These are phyloP conservation scores for Paramecium caudatum DNA, from an alignment of 73 alveolate species.

Conservation along the genomic window DNA sequence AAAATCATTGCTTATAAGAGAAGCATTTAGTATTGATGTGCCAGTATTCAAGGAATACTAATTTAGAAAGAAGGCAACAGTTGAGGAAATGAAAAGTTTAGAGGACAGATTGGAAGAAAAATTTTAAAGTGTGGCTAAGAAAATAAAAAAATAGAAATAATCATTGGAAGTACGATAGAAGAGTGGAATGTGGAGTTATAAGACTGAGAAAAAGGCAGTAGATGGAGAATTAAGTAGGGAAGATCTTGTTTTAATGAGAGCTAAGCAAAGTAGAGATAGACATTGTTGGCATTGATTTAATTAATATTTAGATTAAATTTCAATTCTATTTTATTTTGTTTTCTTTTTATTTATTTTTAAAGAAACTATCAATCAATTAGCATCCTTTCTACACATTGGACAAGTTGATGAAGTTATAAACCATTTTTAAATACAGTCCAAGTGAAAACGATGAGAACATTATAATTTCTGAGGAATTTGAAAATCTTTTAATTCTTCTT, in stretches of 20 bases:
- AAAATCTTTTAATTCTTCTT: no score
- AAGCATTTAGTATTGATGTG: constrained; percentile 65
- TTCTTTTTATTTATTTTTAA: no score
- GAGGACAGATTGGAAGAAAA: constrained; percentile 74
- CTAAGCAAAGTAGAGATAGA: constrained; percentile 72
- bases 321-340: no score
- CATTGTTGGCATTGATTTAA: constrained; percentile 77
- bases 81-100: constrained; percentile 66
- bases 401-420: no score
- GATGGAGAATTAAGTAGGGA: constrained; percentile 72
- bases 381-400: no score
- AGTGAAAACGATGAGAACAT: no score
- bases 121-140: constrained; percentile 66
- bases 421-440: no score
- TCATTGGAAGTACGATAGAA: constrained; percentile 72
- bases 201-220: constrained; percentile 69
- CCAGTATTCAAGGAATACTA: constrained; percentile 54
- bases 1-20: constrained; percentile 60
- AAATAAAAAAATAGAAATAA: constrained; percentile 57
- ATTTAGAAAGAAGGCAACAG: constrained; percentile 67
- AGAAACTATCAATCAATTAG: no score
- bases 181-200: constrained; percentile 78
- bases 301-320: no score
- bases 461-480: no score
- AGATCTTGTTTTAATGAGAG: constrained; percentile 57